Base-by-base conservation (phyloP, 768 basidiomycete species). In the Boletus rubescentipes region DNA sequence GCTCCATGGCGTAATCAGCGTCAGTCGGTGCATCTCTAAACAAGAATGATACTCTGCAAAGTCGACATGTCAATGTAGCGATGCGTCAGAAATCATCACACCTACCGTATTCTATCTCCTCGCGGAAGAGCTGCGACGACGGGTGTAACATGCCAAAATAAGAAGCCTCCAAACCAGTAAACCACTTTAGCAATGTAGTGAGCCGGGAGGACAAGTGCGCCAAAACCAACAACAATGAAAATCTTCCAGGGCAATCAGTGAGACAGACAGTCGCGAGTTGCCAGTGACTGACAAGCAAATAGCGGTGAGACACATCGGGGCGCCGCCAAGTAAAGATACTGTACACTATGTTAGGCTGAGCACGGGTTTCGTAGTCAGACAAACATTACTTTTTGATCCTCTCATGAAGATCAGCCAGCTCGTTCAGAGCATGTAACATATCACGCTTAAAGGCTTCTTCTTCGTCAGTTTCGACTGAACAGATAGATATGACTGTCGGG, bases 301-400 rank as follows among this genome's bases (percentile, higher is more conserved):
- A 88, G 34, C 71, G 64, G 18, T 59, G 61, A 7, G 86, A 85
- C 11, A 79, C 75, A 5, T 71, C 56, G 5, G 83, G 80, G 44
- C 75, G 72, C 26, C 85, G 78, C 86, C 87, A 87, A n/a, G 82
- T 77, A 60, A 85, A 82, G n/a, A 86, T 73, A 59, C 86, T 88
- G 46, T 3, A 23, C 23, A 30, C 23, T 30, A 43, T 23, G 29
- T 62, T 46, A 59, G 54, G 40, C 21, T 36, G 20, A 29, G 30
- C 32, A 44, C 18, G 5, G 46, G 18, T 11, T 32, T 51, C 26
- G 20, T 40, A 10, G 14, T 39, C 51, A 39, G 18, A 43, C 12
- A 9, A 34, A 39, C 26, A 76, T 29, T 59, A 86, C 86, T 86
- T 88, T 68, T 79, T 80, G 26, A 85, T 56, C 31, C 85, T 73